phyloP scores from a whole-genome alignment of 352 stramenopile genomes.

The Pythium vanterpoolii region DNA sequence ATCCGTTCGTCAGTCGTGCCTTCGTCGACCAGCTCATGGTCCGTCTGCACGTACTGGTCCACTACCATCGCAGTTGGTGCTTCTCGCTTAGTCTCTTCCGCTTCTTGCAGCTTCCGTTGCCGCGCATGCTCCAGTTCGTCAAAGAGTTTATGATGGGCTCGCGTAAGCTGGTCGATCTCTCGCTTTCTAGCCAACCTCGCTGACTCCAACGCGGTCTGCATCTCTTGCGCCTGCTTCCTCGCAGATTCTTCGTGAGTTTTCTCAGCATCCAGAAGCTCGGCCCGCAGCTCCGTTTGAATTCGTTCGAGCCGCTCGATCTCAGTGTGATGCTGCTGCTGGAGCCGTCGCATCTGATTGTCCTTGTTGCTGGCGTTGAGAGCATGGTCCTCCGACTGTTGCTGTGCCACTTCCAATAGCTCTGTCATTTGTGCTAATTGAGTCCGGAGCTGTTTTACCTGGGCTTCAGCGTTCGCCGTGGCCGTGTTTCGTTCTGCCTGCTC shows the following conservation, averaged over 20 bases:
- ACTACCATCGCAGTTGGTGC: not conserved
- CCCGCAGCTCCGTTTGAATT: not conserved
- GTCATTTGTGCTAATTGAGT: slow-evolving; percentile 13
- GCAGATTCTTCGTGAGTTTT: not conserved
- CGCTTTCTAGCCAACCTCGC: not conserved
- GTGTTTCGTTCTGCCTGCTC: not conserved
- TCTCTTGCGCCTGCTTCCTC: not conserved
- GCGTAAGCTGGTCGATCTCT: not conserved
- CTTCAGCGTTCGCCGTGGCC: not conserved
- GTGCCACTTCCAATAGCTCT: not conserved
- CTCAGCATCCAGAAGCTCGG: not conserved
- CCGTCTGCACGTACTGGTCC: slow-evolving; percentile 15
- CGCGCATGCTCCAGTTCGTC: not conserved
- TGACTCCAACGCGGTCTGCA: not conserved
- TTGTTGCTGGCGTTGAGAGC: not conserved
- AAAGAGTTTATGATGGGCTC: not conserved
- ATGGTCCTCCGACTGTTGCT: not conserved
- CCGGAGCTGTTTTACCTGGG: not conserved
- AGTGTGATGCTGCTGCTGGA: not conserved
- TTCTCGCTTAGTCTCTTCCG: slow-evolving; percentile 7
- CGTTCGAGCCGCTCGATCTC: slow-evolving; percentile 10
- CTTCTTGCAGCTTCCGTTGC: not conserved
- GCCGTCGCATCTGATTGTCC: not conserved
- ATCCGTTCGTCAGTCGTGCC: slow-evolving; percentile 27
- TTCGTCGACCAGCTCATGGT: slow-evolving; percentile 2